Conservation (phyloP, 108 stramenopile genomes). For the Stephanodiscus triporus region DNA sequence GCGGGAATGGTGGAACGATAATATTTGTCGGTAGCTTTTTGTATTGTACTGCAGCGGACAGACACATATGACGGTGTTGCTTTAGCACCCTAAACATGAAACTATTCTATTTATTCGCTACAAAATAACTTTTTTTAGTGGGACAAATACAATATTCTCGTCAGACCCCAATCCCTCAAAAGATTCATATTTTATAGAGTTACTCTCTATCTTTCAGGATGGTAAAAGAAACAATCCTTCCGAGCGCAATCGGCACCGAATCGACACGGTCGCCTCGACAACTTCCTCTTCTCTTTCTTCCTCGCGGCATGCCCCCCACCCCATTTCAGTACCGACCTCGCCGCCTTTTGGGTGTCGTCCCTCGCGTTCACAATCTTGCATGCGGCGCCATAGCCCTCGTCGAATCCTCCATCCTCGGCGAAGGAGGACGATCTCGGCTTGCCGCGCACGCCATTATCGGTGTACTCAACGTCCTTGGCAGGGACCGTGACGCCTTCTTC, state of each 20-base stretch:
- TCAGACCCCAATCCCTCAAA: no score
- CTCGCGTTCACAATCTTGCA: background rate
- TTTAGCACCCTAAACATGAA: no score
- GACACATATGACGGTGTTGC: background rate
- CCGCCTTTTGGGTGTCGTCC: slow-evolving; percentile 54
- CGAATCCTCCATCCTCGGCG: slow-evolving; percentile 22
- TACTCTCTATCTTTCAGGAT: slow-evolving; percentile 61
- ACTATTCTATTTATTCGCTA: no score
- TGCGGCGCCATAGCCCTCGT: slow-evolving; percentile 2
- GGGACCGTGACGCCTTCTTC: slow-evolving; percentile 83
- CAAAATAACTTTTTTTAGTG: no score
- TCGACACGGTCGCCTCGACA: slow-evolving; percentile 63
- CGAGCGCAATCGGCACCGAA: slow-evolving; percentile 81
- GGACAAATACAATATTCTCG: no score
- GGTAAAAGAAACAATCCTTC: slow-evolving; percentile 83
- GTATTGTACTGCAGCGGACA: background rate
- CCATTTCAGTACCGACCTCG: slow-evolving; percentile 90
- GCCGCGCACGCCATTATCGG: slow-evolving; percentile 80
- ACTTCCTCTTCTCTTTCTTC: slow-evolving; percentile 68
- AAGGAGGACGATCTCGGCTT: slow-evolving; percentile 36
- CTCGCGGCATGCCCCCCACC: slow-evolving; percentile 86
- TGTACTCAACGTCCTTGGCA: slow-evolving; percentile 80
- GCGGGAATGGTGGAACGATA: slow-evolving; percentile 26
- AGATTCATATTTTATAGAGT: no score
- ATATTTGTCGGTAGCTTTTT: background rate